A percentile compares a stretch with the other conserved stretches of the same genome.
These are phyloP conservation scores for Teratosphaeria gauchensis DNA, from an alignment of 2,329 filamentous ascomycete species.

Conservation along the genomic window DNA sequence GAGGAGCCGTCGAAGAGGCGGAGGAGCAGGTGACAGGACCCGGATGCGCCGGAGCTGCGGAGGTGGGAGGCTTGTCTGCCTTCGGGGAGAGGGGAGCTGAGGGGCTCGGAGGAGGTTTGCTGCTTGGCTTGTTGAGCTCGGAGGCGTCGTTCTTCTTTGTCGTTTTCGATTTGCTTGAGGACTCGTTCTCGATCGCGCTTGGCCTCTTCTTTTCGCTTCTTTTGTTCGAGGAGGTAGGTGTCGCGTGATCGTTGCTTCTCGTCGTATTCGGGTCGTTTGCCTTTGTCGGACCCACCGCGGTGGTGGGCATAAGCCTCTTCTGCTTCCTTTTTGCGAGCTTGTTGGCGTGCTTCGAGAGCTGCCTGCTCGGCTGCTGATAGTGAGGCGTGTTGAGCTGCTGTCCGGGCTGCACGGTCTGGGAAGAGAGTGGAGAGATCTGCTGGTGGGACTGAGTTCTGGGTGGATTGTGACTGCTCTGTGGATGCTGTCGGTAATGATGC, in stretches of 20 bases:
- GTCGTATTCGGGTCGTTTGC: constrained; percentile 23
- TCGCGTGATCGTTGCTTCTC: constrained; percentile 28
- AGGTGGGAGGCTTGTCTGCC: not conserved
- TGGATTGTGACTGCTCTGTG: not conserved
- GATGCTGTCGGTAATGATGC: not conserved
- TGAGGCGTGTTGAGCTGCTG: constrained; percentile 32
- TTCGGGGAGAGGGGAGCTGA: constrained; percentile 1
- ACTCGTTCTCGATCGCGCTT: constrained; percentile 62
- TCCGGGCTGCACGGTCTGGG: constrained; percentile 42
- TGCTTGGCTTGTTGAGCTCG: constrained; percentile 18
- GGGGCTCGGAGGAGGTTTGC: not conserved
- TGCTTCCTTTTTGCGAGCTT: constrained; percentile 30
- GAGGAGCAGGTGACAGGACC: constrained; percentile 51
- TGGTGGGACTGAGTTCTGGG: not conserved
- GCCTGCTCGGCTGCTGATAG: constrained; percentile 43
- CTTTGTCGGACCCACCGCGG: constrained; percentile 12
- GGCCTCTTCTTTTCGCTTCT: constrained; percentile 54
- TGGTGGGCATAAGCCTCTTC: constrained; percentile 21
- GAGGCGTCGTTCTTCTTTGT: constrained; percentile 58
- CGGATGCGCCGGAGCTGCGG: constrained; percentile 8
- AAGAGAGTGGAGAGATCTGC: constrained; percentile 27
- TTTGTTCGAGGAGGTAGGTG: constrained; percentile 35
- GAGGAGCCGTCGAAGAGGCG: constrained; percentile 77
- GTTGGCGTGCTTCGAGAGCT: constrained; percentile 26
- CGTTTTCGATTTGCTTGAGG: constrained; percentile 64